Evolutionary conservation across 192 early-diverging fungal genomes (phyloP).

Genomic region (Diversispora epigaea): DNA sequence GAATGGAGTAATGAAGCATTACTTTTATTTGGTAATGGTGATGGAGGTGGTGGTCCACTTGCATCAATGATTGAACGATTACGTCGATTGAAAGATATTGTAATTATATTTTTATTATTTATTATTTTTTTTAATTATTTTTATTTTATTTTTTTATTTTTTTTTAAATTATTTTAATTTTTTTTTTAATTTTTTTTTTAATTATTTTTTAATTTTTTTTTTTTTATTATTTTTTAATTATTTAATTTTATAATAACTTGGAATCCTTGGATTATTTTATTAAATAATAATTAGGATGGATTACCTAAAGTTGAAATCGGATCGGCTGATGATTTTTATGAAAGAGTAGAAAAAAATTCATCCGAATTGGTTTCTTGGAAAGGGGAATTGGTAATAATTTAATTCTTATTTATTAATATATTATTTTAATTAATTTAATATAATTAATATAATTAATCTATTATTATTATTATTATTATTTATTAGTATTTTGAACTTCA

Average conservation of each 20-base stretch:
- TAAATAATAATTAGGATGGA: conserved; percentile 58
- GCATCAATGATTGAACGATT: conserved; percentile 84
- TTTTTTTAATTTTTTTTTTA: no score
- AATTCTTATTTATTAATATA: background rate
- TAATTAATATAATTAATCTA: background rate
- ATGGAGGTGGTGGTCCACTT: conserved; percentile 92
- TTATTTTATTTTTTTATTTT: no score
- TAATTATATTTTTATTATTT: conserved; percentile 35
- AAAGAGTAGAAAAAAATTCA: conserved; percentile 68
- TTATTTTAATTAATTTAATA: conserved; percentile 4
- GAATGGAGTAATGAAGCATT: conserved; percentile 83
- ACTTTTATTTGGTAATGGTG: conserved; percentile 92
- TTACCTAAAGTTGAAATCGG: conserved; percentile 72
- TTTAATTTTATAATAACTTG: no score
- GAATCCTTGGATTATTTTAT: no score
- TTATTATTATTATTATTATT: conserved; percentile 16
- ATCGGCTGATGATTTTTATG: conserved; percentile 82
- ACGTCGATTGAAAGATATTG: conserved; percentile 67
- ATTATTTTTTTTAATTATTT: background rate
- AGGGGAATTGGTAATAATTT: conserved; percentile 75
- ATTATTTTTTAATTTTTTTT: background rate
- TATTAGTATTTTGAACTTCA: conserved; percentile 93
- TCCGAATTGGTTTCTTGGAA: conserved; percentile 81
- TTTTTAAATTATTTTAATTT: no score
- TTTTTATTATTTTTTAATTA: background rate